Conservation (phyloP, 768 basidiomycete genomes). For the Multifurca ochricompacta region DNA sequence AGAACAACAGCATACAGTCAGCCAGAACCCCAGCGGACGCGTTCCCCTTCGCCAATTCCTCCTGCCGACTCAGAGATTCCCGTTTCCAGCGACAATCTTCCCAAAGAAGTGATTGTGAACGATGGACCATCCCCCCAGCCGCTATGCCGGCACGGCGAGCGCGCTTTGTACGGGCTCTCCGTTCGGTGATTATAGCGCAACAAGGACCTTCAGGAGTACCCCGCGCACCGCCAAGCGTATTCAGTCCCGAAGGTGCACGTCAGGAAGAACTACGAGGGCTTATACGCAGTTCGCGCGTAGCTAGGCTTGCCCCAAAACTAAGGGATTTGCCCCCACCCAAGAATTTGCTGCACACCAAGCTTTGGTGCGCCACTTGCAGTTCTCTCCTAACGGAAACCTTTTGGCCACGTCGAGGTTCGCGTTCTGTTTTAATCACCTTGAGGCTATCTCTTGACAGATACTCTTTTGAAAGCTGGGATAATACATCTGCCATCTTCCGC, state of each 20-base stretch:
- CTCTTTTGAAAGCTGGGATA: constrained; percentile 49
- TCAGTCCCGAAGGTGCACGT: constrained; percentile 13
- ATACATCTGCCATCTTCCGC: constrained; percentile 58
- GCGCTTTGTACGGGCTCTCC: constrained; percentile 38
- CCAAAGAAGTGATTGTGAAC: constrained; percentile 19
- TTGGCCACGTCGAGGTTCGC: constrained; percentile 61
- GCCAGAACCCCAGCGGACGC: constrained; percentile 1
- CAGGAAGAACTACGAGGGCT: constrained; percentile 23
- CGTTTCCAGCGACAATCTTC: not conserved
- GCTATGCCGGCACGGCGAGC: constrained; percentile 24
- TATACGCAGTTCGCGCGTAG: constrained; percentile 45
- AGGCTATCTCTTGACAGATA: not conserved
- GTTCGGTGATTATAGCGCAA: constrained; percentile 40
- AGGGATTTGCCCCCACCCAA: constrained; percentile 47
- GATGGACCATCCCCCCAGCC: not conserved
- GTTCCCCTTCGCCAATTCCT: constrained; percentile 3
- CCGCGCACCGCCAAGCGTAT: constrained; percentile 26
- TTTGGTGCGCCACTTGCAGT: constrained; percentile 65
- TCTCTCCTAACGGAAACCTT: constrained; percentile 67
- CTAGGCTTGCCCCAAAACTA: constrained; percentile 46
- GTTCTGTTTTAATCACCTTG: not conserved
- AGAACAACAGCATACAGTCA: not conserved
- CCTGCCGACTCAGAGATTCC: not conserved
- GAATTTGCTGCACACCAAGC: constrained; percentile 59
- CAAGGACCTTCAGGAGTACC: constrained; percentile 23